phyloP scores from a whole-genome alignment of 2,329 filamentous ascomycete species.

The Nectriaceae sp. region DNA sequence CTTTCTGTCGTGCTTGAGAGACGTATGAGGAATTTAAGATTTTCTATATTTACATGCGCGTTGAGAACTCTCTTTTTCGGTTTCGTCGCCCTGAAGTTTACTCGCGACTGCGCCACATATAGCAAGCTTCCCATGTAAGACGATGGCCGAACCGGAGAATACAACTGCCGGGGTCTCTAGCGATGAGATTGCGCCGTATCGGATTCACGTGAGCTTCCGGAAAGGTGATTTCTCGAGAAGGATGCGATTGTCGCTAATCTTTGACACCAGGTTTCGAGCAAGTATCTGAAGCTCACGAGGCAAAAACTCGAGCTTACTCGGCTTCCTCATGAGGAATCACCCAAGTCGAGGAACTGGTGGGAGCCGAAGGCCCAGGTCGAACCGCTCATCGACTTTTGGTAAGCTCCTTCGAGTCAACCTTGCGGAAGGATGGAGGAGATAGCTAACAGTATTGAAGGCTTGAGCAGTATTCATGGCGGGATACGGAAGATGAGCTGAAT shows the following conservation, averaged over 20 bases:
- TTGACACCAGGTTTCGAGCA: conserved; percentile 59
- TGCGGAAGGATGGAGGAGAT: background rate
- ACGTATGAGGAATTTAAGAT: too few species aligned
- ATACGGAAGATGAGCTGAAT: conserved; percentile 61
- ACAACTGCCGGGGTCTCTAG: conserved; percentile 25
- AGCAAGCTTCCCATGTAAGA: conserved; percentile 9
- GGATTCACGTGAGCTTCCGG: conserved; percentile 52
- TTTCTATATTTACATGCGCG: too few species aligned
- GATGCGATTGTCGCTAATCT: conserved; percentile 27
- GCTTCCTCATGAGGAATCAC: conserved; percentile 59
- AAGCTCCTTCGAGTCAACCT: conserved; percentile 22
- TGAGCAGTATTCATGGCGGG: conserved; percentile 66
- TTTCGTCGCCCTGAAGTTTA: too few species aligned
- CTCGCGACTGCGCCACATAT: conserved; percentile 1
- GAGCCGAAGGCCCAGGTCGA: conserved; percentile 64
- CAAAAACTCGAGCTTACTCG: conserved; percentile 69
- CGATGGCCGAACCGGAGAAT: conserved; percentile 20
- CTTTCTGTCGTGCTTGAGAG: too few species aligned
- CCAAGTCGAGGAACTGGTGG: conserved; percentile 54
- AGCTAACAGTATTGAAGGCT: conserved; percentile 49
- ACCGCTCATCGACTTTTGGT: conserved; percentile 67
- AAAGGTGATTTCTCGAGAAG: background rate
- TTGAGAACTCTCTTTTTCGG: too few species aligned
- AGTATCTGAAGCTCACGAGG: conserved; percentile 66
- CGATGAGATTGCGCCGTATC: conserved; percentile 56